phyloP scores from a whole-genome alignment of 2,329 filamentous ascomycete genomes.

The Beauveria scarabaeidicola region DNA sequence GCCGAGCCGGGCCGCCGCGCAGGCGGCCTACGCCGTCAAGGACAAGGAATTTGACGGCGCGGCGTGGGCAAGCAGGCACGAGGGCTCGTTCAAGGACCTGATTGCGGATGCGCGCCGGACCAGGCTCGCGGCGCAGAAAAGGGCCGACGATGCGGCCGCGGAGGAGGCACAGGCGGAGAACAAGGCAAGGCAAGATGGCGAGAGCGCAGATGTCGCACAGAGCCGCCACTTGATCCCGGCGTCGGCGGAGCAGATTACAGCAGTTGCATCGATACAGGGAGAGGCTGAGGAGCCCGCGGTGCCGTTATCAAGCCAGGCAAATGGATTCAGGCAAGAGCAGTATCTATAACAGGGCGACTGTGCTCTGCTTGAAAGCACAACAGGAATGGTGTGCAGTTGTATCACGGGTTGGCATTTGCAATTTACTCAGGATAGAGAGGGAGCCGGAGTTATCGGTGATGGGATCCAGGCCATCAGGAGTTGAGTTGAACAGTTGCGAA shows the following conservation, averaged over 20 bases:
- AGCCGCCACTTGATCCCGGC: neutral
- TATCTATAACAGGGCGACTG: neutral
- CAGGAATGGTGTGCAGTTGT: neutral
- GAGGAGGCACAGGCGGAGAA: neutral
- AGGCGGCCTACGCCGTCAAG: constrained; percentile 49
- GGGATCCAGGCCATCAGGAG: neutral
- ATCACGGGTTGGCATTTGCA: neutral
- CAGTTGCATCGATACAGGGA: neutral
- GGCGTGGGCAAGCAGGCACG: constrained; percentile 67
- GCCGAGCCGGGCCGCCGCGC: constrained; percentile 22
- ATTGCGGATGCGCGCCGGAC: constrained; percentile 66
- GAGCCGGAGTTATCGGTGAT: neutral
- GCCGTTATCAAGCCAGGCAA: neutral
- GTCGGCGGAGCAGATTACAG: neutral
- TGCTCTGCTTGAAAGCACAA: neutral
- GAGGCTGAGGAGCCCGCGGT: neutral
- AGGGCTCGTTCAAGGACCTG: constrained; percentile 66
- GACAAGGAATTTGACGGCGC: constrained; percentile 81
- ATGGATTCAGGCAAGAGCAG: neutral
- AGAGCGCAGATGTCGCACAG: neutral
- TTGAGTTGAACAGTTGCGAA: neutral
- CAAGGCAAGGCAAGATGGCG: neutral
- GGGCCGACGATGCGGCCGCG: constrained; percentile 18
- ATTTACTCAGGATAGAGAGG: neutral
- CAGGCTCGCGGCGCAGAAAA: constrained; percentile 31